phyloP scores from a whole-genome alignment of 2,329 filamentous ascomycete genomes.

The Fusarium marasasianum region DNA sequence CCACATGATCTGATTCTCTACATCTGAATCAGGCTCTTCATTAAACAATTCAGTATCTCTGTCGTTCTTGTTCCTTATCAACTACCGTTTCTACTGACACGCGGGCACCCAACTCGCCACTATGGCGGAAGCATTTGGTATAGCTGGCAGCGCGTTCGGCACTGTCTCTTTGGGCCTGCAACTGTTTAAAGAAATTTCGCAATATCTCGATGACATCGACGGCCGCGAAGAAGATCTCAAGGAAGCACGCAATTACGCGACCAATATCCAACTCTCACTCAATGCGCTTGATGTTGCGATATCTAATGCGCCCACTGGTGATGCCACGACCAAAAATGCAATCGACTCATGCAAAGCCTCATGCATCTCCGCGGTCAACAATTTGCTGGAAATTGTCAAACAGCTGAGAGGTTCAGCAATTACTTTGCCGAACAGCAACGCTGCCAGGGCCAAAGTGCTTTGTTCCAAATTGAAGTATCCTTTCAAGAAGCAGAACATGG shows the following conservation, averaged over 20 bases:
- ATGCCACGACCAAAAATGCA: rapidly evolving
- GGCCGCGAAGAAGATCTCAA: neutral
- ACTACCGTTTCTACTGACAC: too few species aligned
- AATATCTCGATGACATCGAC: neutral
- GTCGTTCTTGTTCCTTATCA: rapidly evolving
- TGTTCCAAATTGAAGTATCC: rapidly evolving
- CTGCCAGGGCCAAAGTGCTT: rapidly evolving
- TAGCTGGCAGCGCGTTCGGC: neutral
- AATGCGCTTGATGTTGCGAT: neutral
- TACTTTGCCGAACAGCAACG: rapidly evolving
- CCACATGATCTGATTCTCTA: neutral
- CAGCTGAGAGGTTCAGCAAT: rapidly evolving
- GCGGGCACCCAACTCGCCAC: rapidly evolving
- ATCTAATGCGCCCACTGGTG: rapidly evolving
- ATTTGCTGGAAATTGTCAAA: neutral
- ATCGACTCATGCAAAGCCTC: neutral
- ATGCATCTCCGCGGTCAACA: rapidly evolving
- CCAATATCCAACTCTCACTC: rapidly evolving
- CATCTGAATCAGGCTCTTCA: rapidly evolving
- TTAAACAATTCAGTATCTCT: rapidly evolving
- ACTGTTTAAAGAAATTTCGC: neutral
- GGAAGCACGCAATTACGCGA: neutral
- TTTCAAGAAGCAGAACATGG: neutral
- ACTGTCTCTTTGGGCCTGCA: neutral
- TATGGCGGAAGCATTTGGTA: neutral